Percentiles rank a stretch among this genome's conserved stretches.
phyloP scores from a whole-genome alignment of 1,284 basidiomycete species.

The Xerocomus amazonicus region DNA sequence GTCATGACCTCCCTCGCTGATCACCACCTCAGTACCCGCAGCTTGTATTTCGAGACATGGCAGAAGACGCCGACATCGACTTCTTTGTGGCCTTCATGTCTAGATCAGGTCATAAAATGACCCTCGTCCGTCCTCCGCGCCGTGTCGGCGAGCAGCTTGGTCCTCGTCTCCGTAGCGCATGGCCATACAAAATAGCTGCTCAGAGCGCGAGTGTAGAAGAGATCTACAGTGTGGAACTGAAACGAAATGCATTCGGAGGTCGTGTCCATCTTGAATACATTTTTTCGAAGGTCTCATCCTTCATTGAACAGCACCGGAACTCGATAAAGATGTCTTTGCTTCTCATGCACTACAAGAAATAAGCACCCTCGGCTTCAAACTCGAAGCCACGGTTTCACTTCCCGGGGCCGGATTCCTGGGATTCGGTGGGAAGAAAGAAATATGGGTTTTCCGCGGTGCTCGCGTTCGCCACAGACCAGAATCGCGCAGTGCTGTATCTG shows the following conservation, averaged over 20 bases:
- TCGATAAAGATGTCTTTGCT: slow-evolving; percentile 40
- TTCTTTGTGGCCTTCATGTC: slow-evolving; percentile 65
- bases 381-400: slow-evolving; percentile 46
- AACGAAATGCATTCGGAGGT: slow-evolving; percentile 41
- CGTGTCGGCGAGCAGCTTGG: slow-evolving; percentile 48
- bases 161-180: slow-evolving; percentile 40
- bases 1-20: slow-evolving; percentile 5
- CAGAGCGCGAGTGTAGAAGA: slow-evolving; percentile 48
- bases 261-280: slow-evolving; percentile 25
- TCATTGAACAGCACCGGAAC: slow-evolving; percentile 30
- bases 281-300: slow-evolving; percentile 9
- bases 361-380: slow-evolving; percentile 39
- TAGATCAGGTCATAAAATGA: slow-evolving; percentile 51
- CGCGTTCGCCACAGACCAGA: slow-evolving; percentile 32
- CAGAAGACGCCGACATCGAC: slow-evolving; percentile 43
- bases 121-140: slow-evolving; percentile 55
- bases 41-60: slow-evolving; percentile 53
- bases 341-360: slow-evolving; percentile 44
- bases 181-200: slow-evolving; percentile 48
- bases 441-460: slow-evolving; percentile 45
- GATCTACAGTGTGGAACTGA: slow-evolving; percentile 49
- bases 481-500: slow-evolving; percentile 27
- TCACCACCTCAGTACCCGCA: slow-evolving; percentile 45
- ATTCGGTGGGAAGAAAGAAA: slow-evolving; percentile 40
- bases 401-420: slow-evolving; percentile 40